Percentiles rank a stretch among this genome's conserved stretches.
phyloP scores from a whole-genome alignment of 768 basidiomycete genomes.

The Saitozyma sp. region DNA sequence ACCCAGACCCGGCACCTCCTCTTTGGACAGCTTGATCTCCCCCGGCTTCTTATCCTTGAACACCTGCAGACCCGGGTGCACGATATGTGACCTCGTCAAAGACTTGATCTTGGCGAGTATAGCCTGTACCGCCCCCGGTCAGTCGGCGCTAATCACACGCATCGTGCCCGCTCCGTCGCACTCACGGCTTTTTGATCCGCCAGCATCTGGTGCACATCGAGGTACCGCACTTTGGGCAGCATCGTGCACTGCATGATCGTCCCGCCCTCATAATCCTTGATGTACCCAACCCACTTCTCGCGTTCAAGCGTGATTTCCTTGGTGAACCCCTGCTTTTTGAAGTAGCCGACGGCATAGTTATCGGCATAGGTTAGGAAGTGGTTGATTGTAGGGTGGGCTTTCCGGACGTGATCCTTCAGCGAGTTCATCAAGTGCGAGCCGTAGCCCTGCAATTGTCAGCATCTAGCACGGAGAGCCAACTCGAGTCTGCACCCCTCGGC shows the following conservation, averaged over 20 bases:
- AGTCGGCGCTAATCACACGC: not conserved
- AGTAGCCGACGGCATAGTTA: conserved; percentile 98
- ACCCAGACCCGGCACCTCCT: conserved; percentile 85
- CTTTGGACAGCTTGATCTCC: conserved; percentile 60
- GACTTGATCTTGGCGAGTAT: conserved; percentile 83
- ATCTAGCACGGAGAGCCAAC: not conserved
- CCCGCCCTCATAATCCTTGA: conserved; percentile 99
- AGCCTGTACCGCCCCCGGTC: conserved; percentile 55
- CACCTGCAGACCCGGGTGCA: conserved; percentile 74
- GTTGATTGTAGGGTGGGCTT: conserved; percentile 80
- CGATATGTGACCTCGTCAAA: conserved; percentile 79
- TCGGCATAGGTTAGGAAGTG: conserved; percentile 98
- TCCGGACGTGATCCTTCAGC: conserved; percentile 87
- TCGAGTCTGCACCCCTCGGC: not conserved
- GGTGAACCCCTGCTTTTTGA: conserved; percentile 98
- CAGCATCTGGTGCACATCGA: conserved; percentile 73
- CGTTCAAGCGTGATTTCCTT: conserved; percentile 94
- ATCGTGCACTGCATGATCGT: conserved; percentile 95
- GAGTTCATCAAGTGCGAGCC: conserved; percentile 98
- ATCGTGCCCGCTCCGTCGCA: not conserved
- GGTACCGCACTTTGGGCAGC: conserved; percentile 87
- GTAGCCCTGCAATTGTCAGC: conserved; percentile 68
- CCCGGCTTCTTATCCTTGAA: conserved; percentile 65
- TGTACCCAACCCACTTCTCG: conserved; percentile 94
- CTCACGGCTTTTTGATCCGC: conserved; percentile 72